Percentiles rank a stretch among this genome's conserved stretches.
These are phyloP conservation scores for Breviolum minutum DNA, from an alignment of 73 alveolate species.

Conservation along the genomic window DNA sequence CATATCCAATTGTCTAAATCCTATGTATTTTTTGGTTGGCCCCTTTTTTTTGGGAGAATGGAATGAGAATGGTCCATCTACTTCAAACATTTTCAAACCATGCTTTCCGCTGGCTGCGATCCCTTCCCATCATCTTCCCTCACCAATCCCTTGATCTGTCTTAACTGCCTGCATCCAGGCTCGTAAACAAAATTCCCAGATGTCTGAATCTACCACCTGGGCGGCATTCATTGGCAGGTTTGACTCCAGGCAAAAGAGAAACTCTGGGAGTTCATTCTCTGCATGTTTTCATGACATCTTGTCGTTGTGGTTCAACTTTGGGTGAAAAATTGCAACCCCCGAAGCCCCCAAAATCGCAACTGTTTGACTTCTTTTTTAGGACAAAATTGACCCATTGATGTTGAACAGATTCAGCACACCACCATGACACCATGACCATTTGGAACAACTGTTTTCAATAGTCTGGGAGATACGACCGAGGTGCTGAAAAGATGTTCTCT, in stretches of 20 bases:
- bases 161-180: constrained; percentile 86
- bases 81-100: neutral
- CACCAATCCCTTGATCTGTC: neutral
- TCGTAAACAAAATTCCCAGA: constrained; percentile 81
- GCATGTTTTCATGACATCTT: neutral
- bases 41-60: neutral
- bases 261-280: neutral
- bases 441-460: too few species aligned
- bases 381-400: too few species aligned
- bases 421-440: too few species aligned
- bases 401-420: too few species aligned
- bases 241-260: too few species aligned
- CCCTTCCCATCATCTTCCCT: neutral
- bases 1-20: neutral
- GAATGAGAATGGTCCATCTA: neutral
- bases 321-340: too few species aligned
- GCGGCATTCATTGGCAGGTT: neutral
- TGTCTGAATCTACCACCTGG: constrained; percentile 37
- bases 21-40: neutral
- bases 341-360: too few species aligned
- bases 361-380: too few species aligned
- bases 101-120: neutral
- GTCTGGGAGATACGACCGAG: too few species aligned
- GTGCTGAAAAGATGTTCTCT: too few species aligned
- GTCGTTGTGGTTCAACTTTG: neutral